Conservation (phyloP, 768 basidiomycete species). For the Astraeus odoratus region DNA sequence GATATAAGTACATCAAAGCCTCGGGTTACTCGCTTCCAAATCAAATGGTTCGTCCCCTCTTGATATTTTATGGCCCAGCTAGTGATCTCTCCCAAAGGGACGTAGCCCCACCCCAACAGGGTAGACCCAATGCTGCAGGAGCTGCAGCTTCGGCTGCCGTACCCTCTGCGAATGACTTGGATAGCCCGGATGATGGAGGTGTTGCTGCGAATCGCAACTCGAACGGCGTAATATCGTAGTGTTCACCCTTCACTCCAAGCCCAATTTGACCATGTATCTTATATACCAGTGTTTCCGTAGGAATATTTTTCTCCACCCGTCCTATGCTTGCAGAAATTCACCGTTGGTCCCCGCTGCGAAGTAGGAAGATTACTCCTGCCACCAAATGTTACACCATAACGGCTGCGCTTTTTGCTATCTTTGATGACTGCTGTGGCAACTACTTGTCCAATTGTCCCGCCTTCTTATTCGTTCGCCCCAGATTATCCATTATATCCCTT, state of each 20-base stretch:
- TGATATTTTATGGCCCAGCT: not conserved
- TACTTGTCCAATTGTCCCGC: too few relatives aligned
- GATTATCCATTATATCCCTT: too few relatives aligned
- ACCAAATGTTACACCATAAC: too few relatives aligned
- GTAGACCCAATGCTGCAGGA: constrained; percentile 40
- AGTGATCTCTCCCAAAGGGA: constrained; percentile 42
- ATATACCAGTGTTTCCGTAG: not conserved
- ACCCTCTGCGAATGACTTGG: constrained; percentile 65
- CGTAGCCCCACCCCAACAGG: constrained; percentile 44
- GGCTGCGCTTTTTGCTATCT: too few relatives aligned
- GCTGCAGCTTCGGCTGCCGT: constrained; percentile 69
- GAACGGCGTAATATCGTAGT: constrained; percentile 19
- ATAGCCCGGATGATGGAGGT: constrained; percentile 28
- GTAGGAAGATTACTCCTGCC: too few relatives aligned
- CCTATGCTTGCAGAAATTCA: too few relatives aligned
- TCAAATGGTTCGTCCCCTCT: constrained; percentile 59
- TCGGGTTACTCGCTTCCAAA: constrained; percentile 88
- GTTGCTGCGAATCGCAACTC: constrained; percentile 4
- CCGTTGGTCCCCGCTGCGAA: too few relatives aligned
- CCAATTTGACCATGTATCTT: not conserved
- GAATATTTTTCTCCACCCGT: too few relatives aligned
- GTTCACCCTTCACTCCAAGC: too few relatives aligned
- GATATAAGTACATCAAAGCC: constrained; percentile 91
- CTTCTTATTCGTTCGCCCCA: too few relatives aligned
- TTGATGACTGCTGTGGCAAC: too few relatives aligned